Evolutionary conservation across 257 asterid genomes (phyloP).

Genomic region (Verbena officinalis): DNA sequence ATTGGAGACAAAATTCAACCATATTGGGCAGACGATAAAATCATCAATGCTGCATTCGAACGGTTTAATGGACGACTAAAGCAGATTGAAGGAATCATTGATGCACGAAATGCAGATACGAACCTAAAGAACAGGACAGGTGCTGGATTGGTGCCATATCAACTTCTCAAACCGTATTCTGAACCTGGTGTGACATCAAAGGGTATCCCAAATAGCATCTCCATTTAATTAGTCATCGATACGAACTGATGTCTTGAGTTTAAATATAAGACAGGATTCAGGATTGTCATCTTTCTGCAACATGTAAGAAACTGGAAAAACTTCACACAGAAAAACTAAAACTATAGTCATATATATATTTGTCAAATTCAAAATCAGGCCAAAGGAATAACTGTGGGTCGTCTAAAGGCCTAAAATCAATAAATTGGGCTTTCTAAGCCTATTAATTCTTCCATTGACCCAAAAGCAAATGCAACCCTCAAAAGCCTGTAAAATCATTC

Average conservation of each 20-base stretch:
- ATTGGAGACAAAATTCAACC: conserved; percentile 48
- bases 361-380: too few relatives aligned
- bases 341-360: too few relatives aligned
- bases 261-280: neutral
- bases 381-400: too few relatives aligned
- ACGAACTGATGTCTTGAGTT: neutral
- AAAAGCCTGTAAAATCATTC: too few relatives aligned
- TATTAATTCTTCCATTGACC: too few relatives aligned
- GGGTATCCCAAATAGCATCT: conserved; percentile 84
- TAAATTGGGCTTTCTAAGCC: too few relatives aligned
- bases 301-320: too few relatives aligned
- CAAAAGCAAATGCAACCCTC: too few relatives aligned
- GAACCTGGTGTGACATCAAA: conserved; percentile 67
- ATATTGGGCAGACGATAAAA: conserved; percentile 44
- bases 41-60: conserved; percentile 52
- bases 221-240: conserved; percentile 43
- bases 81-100: conserved; percentile 71
- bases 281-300: too few relatives aligned
- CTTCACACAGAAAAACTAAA: too few relatives aligned
- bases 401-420: too few relatives aligned
- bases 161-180: conserved; percentile 73
- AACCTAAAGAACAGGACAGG: conserved; percentile 56
- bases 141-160: conserved; percentile 78
- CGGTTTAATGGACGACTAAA: conserved; percentile 48
- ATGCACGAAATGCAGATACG: conserved; percentile 49